A percentile compares a stretch with the other conserved stretches of the same genome.
These are phyloP conservation scores for Smittium culicis DNA, from an alignment of 371 early-diverging fungal genomes.

Conservation along the genomic window DNA sequence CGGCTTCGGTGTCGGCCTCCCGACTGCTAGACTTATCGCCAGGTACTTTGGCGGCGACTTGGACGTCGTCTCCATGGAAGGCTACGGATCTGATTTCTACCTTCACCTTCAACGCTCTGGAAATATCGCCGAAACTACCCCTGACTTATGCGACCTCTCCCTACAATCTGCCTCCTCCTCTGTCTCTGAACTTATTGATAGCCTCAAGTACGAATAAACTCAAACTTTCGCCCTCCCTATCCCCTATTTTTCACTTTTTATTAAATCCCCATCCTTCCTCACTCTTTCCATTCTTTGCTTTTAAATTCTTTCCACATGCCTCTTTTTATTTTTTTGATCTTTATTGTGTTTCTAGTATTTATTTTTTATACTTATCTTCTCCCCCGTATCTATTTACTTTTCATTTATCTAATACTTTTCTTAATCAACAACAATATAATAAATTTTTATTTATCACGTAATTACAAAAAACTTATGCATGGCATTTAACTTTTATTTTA, in stretches of 20 bases:
- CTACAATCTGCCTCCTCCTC: background rate
- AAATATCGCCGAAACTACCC: conserved; percentile 22
- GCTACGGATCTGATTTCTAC: conserved; percentile 57
- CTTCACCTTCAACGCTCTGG: conserved; percentile 46
- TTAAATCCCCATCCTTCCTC: background rate
- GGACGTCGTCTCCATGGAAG: conserved; percentile 51
- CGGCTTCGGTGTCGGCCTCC: conserved; percentile 36
- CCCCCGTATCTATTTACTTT: too few species aligned
- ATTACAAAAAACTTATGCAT: too few species aligned
- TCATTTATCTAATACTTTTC: too few species aligned
- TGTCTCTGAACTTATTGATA: conserved; percentile 9
- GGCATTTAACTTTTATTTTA: too few species aligned
- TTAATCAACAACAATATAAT: too few species aligned
- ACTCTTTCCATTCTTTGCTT: background rate
- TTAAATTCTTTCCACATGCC: background rate
- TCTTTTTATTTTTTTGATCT: too few species aligned
- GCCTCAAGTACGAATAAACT: background rate
- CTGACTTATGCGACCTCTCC: conserved; percentile 13
- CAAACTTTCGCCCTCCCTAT: background rate
- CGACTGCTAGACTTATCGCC: conserved; percentile 34
- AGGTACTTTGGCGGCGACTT: conserved; percentile 63
- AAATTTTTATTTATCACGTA: too few species aligned
- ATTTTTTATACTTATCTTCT: too few species aligned
- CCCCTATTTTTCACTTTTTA: too few species aligned
- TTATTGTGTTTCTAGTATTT: too few species aligned